Conservation (phyloP, 345 rosid species). For the Pistacia vera region DNA sequence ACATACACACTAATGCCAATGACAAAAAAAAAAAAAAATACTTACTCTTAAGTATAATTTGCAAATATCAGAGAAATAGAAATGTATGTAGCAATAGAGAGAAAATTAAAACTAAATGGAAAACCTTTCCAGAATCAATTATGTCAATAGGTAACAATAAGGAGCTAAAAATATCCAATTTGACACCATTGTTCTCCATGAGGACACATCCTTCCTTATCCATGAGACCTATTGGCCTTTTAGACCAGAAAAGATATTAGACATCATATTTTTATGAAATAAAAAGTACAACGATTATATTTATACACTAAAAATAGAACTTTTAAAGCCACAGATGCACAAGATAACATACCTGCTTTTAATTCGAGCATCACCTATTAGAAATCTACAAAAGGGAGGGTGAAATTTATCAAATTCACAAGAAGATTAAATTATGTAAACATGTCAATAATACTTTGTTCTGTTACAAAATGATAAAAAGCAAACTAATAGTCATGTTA, state of each 20-base stretch:
- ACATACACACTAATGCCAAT: no score
- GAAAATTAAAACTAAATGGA: background rate
- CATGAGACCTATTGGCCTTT: slow-evolving; percentile 51
- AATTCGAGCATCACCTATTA: slow-evolving; percentile 65
- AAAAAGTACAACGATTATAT: background rate
- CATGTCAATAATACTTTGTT: background rate
- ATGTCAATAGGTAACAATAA: slow-evolving; percentile 53
- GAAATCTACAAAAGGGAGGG: slow-evolving; percentile 14
- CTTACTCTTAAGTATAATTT: background rate
- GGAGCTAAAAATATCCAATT: slow-evolving; percentile 44
- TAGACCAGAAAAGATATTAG: slow-evolving; percentile 12
- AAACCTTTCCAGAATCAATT: slow-evolving; percentile 60
- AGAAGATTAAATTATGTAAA: background rate
- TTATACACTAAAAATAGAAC: no score
- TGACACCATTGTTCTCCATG: slow-evolving; percentile 29
- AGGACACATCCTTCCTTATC: slow-evolving; percentile 49
- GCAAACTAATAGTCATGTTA: background rate
- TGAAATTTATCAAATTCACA: slow-evolving; percentile 5
- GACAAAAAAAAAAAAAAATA: no score
- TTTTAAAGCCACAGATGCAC: background rate
- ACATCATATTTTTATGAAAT: background rate
- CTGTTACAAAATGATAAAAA: background rate
- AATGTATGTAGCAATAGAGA: background rate
- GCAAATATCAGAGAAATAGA: background rate
- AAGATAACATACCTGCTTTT: slow-evolving; percentile 61